A percentile compares a stretch with the other conserved stretches of the same genome.
phyloP scores from a whole-genome alignment of 2,329 filamentous ascomycete genomes.

The Fusarium keratoplasticum region DNA sequence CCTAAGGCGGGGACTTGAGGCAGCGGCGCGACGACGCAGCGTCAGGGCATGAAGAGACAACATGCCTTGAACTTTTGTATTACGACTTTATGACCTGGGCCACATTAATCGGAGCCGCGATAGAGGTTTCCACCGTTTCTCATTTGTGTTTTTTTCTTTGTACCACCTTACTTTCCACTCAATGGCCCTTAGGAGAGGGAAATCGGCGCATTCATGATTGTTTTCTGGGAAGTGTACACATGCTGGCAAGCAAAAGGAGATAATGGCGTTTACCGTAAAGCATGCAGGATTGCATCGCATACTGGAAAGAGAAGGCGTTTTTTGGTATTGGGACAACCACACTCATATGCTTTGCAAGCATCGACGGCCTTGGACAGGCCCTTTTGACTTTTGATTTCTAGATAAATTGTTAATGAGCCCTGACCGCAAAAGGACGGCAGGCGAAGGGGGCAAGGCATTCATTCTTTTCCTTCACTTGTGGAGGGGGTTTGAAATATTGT shows the following conservation, averaged over 20 bases:
- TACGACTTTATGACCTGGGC: conserved; percentile 41
- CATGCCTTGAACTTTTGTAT: conserved; percentile 25
- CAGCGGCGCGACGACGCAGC: conserved; percentile 53
- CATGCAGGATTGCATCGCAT: conserved; percentile 36
- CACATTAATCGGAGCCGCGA: conserved; percentile 25
- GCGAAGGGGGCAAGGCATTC: conserved; percentile 6
- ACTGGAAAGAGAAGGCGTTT: conserved; percentile 36
- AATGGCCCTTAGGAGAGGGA: conserved; percentile 27
- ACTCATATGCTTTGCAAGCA: conserved; percentile 35
- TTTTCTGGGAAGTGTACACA: conserved; percentile 23
- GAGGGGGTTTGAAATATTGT: conserved; percentile 21
- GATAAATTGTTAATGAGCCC: conserved; percentile 42
- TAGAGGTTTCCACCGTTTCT: conserved; percentile 32
- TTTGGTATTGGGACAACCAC: conserved; percentile 20
- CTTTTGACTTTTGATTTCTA: conserved; percentile 31
- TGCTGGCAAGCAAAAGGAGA: conserved; percentile 37
- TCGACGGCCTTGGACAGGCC: conserved; percentile 38
- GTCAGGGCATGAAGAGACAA: conserved; percentile 49
- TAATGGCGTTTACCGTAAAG: conserved; percentile 33
- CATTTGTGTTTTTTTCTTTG: conserved; percentile 26
- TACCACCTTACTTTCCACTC: conserved; percentile 32
- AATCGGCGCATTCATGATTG: conserved; percentile 26
- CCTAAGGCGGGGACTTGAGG: conserved; percentile 38
- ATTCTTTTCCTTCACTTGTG: conserved; percentile 14
- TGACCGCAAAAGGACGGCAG: conserved; percentile 31